Evolutionary conservation across 2,329 filamentous ascomycete genomes (phyloP), one percentile per base, ranked within the genome.

Genomic region (Epichloe uncinata): DNA sequence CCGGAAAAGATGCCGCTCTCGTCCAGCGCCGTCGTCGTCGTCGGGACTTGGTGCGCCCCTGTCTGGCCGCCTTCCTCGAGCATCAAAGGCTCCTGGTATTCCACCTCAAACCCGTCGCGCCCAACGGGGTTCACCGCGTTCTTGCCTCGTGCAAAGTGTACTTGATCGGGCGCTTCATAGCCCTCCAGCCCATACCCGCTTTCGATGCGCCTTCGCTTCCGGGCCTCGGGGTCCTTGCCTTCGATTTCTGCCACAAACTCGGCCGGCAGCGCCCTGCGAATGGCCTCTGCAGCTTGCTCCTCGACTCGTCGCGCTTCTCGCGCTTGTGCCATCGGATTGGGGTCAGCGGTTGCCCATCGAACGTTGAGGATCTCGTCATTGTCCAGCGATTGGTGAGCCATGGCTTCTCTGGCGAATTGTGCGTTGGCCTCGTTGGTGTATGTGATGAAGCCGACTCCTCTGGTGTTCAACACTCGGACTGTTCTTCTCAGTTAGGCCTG

Each of bases 231-330:
- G 56, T 95, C 88, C 47, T 87, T 80, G 15, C 93, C 93, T 65
- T 98, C 93, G 45, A 98, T 83, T 71, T 98, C 89, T 0, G 89
- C 88, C 0, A 98, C 83, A 56, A 93, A 97, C 30, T 89, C 87
- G 0, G 85, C 88, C 0, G 93, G 93, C 5, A 98, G 71, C 0
- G 93, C 91, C 56, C 85, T 77, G 16, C 93, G 75, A 51, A 98
- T 88, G 1, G 93, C 94, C 60, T 96, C 93, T 0, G 93, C 93
- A 2, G 93, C 93, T 65, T 98, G 93, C 63, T 98, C 93, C 63
- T 98, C 93, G 53, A 98, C 84, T 40, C 84, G 77, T 38, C 85
- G 77, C 3, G 85, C 91, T 68, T 98, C 93, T 53, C 94, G 78
- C 55, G 94, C 94, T 65, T 95, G 88, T 2, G 91, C 89, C 73